Evolutionary conservation across 208 protist species (phyloP).

Genomic region (Trypanosoma boissoni): DNA sequence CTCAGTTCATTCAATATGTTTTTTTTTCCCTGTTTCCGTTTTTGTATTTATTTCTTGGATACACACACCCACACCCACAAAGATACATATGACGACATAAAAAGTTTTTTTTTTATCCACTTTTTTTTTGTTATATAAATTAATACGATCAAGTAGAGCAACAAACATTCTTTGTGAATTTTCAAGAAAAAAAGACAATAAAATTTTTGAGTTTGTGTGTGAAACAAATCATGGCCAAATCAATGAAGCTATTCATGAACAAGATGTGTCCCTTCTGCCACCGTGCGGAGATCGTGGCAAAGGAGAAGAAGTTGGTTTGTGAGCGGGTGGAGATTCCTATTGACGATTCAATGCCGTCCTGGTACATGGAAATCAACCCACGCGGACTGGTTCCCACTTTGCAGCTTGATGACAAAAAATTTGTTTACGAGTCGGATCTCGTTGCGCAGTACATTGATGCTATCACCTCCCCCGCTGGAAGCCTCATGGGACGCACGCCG

Average conservation of each 20-base stretch:
- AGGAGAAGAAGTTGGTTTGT: constrained; percentile 47
- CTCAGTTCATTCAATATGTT: too few relatives aligned
- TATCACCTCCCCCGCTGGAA: constrained; percentile 20
- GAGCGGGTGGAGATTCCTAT: constrained; percentile 53
- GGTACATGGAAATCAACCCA: constrained; percentile 79
- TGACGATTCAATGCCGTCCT: constrained; percentile 52
- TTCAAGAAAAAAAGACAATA: constrained; percentile 6
- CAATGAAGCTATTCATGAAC: constrained; percentile 54
- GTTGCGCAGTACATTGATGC: constrained; percentile 73
- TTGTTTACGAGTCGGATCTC: constrained; percentile 67
- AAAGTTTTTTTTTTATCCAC: too few relatives aligned
- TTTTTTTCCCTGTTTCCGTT: too few relatives aligned
- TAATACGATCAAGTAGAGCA: too few relatives aligned
- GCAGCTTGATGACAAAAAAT: constrained; percentile 43
- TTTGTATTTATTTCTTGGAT: too few relatives aligned
- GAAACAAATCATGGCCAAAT: constrained; percentile 18
- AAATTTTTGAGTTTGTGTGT: neutral
- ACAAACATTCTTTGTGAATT: too few relatives aligned
- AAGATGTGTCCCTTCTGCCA: constrained; percentile 67
- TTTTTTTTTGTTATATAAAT: too few relatives aligned
- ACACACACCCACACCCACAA: too few relatives aligned
- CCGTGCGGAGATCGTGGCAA: constrained; percentile 51
- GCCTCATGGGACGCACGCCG: constrained; percentile 42
- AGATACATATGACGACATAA: too few relatives aligned
- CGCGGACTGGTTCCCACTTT: constrained; percentile 68